Percentiles rank a stretch among this genome's conserved stretches.
phyloP scores from a whole-genome alignment of 768 basidiomycete genomes.

The Clitopilus passeckerianus region DNA sequence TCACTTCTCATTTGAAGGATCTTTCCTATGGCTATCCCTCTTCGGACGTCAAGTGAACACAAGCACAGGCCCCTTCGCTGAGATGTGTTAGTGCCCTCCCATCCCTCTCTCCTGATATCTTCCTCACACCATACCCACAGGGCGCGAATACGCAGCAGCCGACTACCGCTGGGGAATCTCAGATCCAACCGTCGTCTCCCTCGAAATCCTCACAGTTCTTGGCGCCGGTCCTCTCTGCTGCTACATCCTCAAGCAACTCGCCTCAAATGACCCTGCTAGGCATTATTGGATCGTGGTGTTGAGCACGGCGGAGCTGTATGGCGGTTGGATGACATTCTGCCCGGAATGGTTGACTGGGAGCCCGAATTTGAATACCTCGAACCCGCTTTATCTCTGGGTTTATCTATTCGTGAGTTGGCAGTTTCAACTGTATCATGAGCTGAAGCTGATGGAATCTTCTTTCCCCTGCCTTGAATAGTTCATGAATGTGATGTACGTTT shows the following conservation, averaged over 20 bases:
- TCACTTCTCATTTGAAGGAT: slow-evolving; percentile 75
- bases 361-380: slow-evolving; percentile 66
- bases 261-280: slow-evolving; percentile 57
- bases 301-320: slow-evolving; percentile 74
- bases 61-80: slow-evolving; percentile 63
- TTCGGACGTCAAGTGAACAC: slow-evolving; percentile 73
- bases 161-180: slow-evolving; percentile 80
- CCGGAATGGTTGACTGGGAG: slow-evolving; percentile 82
- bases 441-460: background rate
- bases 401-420: slow-evolving; percentile 67
- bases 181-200: slow-evolving; percentile 76
- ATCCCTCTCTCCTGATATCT: background rate
- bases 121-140: slow-evolving; percentile 25
- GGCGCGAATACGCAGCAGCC: slow-evolving; percentile 78
- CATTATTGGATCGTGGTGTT: slow-evolving; percentile 81
- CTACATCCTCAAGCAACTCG: slow-evolving; percentile 64
- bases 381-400: slow-evolving; percentile 70
- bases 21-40: slow-evolving; percentile 72
- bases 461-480: slow-evolving; percentile 37
- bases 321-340: slow-evolving; percentile 89
- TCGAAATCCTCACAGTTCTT: slow-evolving; percentile 81
- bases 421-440: background rate
- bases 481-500: slow-evolving; percentile 72
- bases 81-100: slow-evolving; percentile 56
- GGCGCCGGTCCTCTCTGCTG: slow-evolving; percentile 71